phyloP scores from a whole-genome alignment of 805 yeast genomes.

The Scheffersomyces amazonensis region DNA sequence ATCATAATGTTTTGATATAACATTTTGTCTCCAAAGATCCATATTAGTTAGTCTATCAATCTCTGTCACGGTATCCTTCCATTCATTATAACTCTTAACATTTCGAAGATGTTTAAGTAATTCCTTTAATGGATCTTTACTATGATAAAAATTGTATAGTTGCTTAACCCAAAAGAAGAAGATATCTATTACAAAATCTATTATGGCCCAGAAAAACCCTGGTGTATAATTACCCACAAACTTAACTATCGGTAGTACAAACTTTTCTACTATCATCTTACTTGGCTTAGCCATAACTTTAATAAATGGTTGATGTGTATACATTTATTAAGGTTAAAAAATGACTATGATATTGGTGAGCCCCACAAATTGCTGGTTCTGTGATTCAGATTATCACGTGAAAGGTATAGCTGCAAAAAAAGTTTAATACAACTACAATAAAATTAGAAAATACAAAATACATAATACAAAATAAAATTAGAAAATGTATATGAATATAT shows the following conservation, averaged over 20 bases:
- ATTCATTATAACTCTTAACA: constrained; percentile 63
- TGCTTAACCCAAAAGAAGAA: constrained; percentile 45
- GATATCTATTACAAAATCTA: constrained; percentile 43
- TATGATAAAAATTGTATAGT: constrained; percentile 29
- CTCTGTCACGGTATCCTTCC: constrained; percentile 55
- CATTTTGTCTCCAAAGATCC: constrained; percentile 74
- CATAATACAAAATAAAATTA: no score
- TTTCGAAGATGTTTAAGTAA: constrained; percentile 47
- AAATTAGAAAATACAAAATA: no score
- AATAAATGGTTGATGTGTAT: no score
- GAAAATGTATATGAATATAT: no score
- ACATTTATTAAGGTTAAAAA: no score
- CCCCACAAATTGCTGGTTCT: no score
- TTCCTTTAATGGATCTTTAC: constrained; percentile 45
- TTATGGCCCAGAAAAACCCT: constrained; percentile 37
- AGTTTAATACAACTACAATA: no score
- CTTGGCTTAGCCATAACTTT: no score
- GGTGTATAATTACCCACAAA: constrained; percentile 35
- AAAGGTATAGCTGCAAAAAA: no score
- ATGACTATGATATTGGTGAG: no score
- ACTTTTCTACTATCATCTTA: constrained; percentile 3
- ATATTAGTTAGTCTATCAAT: constrained; percentile 47
- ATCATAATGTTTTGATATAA: constrained; percentile 78
- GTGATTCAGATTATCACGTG: no score
- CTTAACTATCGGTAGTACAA: constrained; percentile 20